phyloP scores from a whole-genome alignment of 148 eudicot species.

The Suaeda aralocaspica region DNA sequence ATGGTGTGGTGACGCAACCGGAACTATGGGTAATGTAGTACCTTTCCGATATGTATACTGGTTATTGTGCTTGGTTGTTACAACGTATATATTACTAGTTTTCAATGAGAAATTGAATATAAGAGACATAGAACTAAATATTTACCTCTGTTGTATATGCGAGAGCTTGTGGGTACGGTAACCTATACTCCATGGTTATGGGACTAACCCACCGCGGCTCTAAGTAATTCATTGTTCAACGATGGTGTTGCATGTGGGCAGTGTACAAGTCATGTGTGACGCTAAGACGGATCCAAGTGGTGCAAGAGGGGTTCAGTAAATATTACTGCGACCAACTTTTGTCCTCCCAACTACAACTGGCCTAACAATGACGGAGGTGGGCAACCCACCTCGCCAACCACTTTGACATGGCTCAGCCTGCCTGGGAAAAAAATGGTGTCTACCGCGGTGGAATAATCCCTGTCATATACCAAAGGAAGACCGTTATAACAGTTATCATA shows the following conservation, averaged over 20 bases:
- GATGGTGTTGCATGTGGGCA: slow-evolving; percentile 75
- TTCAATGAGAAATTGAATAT: not conserved
- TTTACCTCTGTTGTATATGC: not conserved
- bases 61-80: no score
- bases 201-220: slow-evolving; percentile 73
- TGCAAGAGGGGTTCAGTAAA: slow-evolving; percentile 62
- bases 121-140: slow-evolving; percentile 8
- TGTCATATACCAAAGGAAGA: slow-evolving; percentile 59
- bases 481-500: not conserved
- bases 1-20: slow-evolving; percentile 61
- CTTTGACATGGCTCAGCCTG: slow-evolving; percentile 92
- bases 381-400: slow-evolving; percentile 88
- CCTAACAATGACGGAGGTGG: slow-evolving; percentile 70
- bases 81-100: not conserved
- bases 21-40: slow-evolving; percentile 72
- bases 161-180: slow-evolving; percentile 95
- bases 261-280: slow-evolving; percentile 76
- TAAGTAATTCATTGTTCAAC: slow-evolving; percentile 85
- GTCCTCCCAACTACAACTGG: slow-evolving; percentile 73
- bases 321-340: slow-evolving; percentile 80
- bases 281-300: slow-evolving; percentile 40
- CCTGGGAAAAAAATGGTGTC: slow-evolving; percentile 81
- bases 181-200: slow-evolving; percentile 64
- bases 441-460: slow-evolving; percentile 81
- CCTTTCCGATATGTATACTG: no score